A percentile compares a stretch with the other conserved stretches of the same genome.
These are phyloP conservation scores for Trametes punicea DNA, from an alignment of 768 basidiomycete genomes.

Conservation along the genomic window DNA sequence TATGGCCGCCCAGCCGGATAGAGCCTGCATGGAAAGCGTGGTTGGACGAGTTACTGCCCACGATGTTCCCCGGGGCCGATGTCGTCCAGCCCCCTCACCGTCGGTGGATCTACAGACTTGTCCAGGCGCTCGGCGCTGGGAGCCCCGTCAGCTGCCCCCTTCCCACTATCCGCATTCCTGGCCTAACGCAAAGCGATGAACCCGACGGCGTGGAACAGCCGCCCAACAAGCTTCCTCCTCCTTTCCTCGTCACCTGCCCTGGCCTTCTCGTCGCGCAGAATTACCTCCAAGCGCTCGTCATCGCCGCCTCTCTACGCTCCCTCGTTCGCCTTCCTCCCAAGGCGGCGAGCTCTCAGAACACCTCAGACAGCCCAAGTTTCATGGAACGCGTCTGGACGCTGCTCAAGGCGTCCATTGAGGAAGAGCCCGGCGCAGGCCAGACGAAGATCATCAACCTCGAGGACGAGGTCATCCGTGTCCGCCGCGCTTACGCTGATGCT, in stretches of 20 bases:
- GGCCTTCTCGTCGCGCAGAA: conserved; percentile 61
- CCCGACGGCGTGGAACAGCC: background rate
- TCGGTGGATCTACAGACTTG: conserved; percentile 24
- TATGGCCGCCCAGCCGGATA: conserved; percentile 43
- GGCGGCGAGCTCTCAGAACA: background rate
- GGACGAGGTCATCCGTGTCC: conserved; percentile 66
- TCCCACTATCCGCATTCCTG: conserved; percentile 17
- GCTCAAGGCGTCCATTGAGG: conserved; percentile 53
- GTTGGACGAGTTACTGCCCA: conserved; percentile 18
- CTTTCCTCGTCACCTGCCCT: conserved; percentile 58
- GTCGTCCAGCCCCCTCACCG: conserved; percentile 9
- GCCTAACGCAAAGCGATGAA: background rate
- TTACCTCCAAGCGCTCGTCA: conserved; percentile 65
- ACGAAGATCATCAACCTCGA: conserved; percentile 68
- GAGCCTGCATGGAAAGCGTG: conserved; percentile 27
- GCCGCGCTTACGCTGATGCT: conserved; percentile 31
- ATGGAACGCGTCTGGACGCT: conserved; percentile 63
- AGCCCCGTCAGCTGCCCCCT: conserved; percentile 25
- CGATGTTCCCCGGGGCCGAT: background rate
- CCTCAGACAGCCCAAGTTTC: conserved; percentile 34
- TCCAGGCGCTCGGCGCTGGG: conserved; percentile 25
- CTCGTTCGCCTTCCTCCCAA: conserved; percentile 45
- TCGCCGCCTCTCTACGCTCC: conserved; percentile 56
- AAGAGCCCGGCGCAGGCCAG: conserved; percentile 31
- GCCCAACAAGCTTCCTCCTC: conserved; percentile 56